Conservation (phyloP, 306 rosid species). For the Abrus precatorius region DNA sequence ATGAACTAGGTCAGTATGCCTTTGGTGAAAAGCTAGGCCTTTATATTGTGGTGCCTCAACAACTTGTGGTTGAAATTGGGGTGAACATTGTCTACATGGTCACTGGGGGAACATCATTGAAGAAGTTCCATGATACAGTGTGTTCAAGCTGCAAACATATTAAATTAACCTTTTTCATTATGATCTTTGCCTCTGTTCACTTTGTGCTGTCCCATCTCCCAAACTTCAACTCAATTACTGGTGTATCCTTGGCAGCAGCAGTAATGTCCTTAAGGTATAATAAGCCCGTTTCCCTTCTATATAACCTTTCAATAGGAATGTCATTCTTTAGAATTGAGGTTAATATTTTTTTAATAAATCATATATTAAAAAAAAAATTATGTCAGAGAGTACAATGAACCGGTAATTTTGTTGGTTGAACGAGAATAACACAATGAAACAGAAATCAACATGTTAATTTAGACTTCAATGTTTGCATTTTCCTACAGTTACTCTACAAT, state of each 20-base stretch:
- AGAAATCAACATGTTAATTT: background rate
- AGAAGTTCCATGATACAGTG: conserved; percentile 66
- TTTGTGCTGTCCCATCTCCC: conserved; percentile 89
- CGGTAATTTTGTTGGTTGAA: conserved; percentile 35
- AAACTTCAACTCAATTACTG: conserved; percentile 74
- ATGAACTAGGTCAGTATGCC: conserved; percentile 83
- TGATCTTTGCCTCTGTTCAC: conserved; percentile 86
- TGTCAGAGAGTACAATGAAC: too few relatives aligned
- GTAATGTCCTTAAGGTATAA: conserved; percentile 85
- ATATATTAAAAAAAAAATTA: too few relatives aligned
- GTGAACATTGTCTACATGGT: conserved; percentile 82
- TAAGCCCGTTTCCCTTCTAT: background rate
- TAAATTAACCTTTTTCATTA: conserved; percentile 71
- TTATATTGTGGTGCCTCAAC: conserved; percentile 89
- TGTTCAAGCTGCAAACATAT: conserved; percentile 58
- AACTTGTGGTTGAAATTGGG: conserved; percentile 69
- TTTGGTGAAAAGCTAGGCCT: conserved; percentile 88
- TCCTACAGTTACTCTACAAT: conserved; percentile 86
- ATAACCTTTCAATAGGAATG: too few relatives aligned
- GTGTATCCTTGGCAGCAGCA: conserved; percentile 81
- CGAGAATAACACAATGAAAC: background rate
- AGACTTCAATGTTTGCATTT: conserved; percentile 5
- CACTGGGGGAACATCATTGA: conserved; percentile 74
- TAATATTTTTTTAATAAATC: too few relatives aligned
- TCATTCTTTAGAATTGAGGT: too few relatives aligned